Evolutionary conservation across 1,284 basidiomycete genomes (phyloP).

Genomic region (Melampsora medusae): DNA sequence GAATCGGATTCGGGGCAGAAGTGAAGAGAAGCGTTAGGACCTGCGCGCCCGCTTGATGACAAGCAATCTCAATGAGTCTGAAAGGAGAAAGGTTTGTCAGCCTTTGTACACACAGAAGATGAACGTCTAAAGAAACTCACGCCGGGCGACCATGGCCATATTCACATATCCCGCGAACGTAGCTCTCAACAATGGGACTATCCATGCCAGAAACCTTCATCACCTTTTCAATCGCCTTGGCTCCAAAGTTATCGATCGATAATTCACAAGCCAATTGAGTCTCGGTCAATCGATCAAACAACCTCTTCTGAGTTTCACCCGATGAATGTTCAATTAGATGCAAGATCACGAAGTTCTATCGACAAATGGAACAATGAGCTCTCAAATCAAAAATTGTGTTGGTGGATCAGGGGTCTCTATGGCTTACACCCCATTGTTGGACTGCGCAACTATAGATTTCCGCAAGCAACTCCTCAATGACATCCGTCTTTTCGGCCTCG

Average conservation of each 20-base stretch:
- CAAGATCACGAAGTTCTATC: conserved; percentile 43
- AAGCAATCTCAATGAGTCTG: conserved; percentile 45
- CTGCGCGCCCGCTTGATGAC: conserved; percentile 45
- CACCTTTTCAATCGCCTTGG: conserved; percentile 45
- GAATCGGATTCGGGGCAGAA: conserved; percentile 41
- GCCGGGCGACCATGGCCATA: conserved; percentile 44
- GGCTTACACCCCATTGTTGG: conserved; percentile 45
- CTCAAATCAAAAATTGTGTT: no score
- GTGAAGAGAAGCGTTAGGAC: conserved; percentile 44
- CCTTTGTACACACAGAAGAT: not conserved
- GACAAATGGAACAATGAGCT: not conserved
- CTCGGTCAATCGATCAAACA: conserved; percentile 44
- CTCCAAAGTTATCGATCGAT: conserved; percentile 45
- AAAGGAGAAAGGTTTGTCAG: not conserved
- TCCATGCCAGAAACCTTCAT: conserved; percentile 45
- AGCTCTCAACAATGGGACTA: conserved; percentile 42
- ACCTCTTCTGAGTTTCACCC: conserved; percentile 37
- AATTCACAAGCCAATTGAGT: conserved; percentile 45
- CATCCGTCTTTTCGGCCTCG: conserved; percentile 40
- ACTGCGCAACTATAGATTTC: conserved; percentile 44
- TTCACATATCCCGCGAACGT: conserved; percentile 44
- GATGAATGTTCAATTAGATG: conserved; percentile 44
- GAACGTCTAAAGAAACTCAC: conserved; percentile 15
- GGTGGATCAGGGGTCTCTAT: not conserved
- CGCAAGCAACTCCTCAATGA: conserved; percentile 40